A percentile compares a stretch with the other conserved stretches of the same genome.
Evolutionary conservation across 2,329 filamentous ascomycete species (phyloP).

Genomic region (Verticillium nubilum): DNA sequence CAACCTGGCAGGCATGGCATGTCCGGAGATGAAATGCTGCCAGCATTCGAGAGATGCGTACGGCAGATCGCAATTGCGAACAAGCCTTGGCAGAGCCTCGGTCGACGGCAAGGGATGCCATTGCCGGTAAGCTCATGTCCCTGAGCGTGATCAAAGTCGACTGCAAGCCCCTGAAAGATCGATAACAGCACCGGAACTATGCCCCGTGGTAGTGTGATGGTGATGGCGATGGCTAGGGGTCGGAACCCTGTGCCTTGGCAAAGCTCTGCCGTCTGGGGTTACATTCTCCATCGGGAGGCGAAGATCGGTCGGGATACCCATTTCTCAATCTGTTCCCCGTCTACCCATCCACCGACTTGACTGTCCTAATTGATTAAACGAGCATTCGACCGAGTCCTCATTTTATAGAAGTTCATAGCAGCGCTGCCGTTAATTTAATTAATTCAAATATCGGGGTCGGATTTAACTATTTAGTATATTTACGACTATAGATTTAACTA

Average conservation of each 20-base stretch:
- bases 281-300: background rate
- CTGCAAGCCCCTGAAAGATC: background rate
- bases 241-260: background rate
- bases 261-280: background rate
- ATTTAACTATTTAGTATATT: too few species aligned
- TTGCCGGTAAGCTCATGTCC: too few species aligned
- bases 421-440: too few species aligned
- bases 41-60: background rate
- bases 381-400: too few species aligned
- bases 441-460: too few species aligned
- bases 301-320: background rate
- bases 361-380: too few species aligned
- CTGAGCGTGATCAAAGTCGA: background rate
- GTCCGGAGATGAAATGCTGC: background rate
- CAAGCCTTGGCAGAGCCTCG: background rate
- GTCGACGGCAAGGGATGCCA: background rate
- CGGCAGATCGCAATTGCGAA: background rate
- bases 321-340: too few species aligned
- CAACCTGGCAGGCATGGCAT: background rate
- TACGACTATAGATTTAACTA: too few species aligned
- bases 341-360: too few species aligned
- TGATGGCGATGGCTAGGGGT: background rate
- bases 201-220: background rate
- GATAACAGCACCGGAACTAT: background rate
- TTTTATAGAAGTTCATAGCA: too few species aligned